Conservation (phyloP, 352 stramenopile species). For the Blastocystis sp. region DNA sequence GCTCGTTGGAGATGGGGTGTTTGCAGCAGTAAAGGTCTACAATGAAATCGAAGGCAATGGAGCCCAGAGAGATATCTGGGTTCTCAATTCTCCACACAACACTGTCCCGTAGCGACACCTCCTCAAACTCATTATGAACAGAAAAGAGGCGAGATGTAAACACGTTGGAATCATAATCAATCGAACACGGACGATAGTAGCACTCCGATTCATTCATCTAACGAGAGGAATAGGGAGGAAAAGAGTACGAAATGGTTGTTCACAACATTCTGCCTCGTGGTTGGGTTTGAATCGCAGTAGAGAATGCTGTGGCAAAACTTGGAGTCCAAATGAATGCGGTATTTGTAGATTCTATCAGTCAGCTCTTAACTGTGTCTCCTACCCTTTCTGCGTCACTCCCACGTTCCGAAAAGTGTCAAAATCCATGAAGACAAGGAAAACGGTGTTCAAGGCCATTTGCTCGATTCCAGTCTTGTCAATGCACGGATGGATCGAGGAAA, state of each 20-base stretch:
- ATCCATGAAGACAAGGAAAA: constrained; percentile 48
- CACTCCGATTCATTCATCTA: constrained; percentile 28
- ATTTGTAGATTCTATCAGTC: background rate
- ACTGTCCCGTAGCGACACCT: constrained; percentile 17
- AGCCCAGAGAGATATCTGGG: constrained; percentile 9
- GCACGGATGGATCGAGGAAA: too few species aligned
- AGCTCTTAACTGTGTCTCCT: background rate
- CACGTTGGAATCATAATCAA: constrained; percentile 4
- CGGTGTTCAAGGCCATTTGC: constrained; percentile 27
- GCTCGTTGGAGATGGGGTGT: background rate
- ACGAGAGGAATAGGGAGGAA: background rate
- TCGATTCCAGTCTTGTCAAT: background rate
- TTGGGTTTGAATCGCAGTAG: background rate
- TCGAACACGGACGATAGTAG: constrained; percentile 6
- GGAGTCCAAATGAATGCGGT: background rate
- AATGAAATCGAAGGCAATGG: constrained; percentile 1
- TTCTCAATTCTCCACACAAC: constrained; percentile 41
- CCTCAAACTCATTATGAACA: constrained; percentile 6
- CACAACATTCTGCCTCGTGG: background rate
- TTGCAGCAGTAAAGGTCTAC: background rate
- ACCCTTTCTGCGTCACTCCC: background rate
- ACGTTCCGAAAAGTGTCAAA: constrained; percentile 47
- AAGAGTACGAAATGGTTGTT: background rate
- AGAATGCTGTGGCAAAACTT: background rate
- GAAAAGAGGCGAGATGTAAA: constrained; percentile 22